Conservation (phyloP, 768 basidiomycete genomes). For the Pulveroboletus ravenelii region DNA sequence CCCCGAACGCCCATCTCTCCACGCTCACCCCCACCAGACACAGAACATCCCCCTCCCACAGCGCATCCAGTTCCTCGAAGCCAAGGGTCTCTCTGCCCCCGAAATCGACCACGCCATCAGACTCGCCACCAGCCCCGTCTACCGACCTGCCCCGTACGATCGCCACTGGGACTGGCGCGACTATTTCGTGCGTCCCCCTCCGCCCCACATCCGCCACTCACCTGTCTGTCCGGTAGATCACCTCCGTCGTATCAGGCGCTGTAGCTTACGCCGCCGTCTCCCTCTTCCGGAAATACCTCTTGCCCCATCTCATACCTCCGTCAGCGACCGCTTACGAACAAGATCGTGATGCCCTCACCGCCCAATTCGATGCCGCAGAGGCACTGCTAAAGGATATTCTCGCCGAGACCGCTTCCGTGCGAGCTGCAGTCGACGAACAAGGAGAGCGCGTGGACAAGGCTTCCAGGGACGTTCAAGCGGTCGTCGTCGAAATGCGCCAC, state of each 20-base stretch:
- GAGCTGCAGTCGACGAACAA: constrained; percentile 72
- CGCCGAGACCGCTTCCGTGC: constrained; percentile 66
- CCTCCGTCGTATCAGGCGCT: constrained; percentile 84
- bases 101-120: constrained; percentile 87
- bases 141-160: constrained; percentile 24
- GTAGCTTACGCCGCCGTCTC: constrained; percentile 76
- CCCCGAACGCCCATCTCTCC: neutral
- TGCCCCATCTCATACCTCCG: constrained; percentile 89
- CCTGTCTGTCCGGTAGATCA: constrained; percentile 57
- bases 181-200: constrained; percentile 72
- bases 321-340: constrained; percentile 83
- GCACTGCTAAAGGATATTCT: constrained; percentile 77
- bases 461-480: constrained; percentile 65
- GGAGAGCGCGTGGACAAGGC: constrained; percentile 65
- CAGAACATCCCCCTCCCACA: constrained; percentile 77
- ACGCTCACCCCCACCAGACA: constrained; percentile 42
- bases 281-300: constrained; percentile 85
- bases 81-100: constrained; percentile 76
- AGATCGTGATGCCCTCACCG: constrained; percentile 77
- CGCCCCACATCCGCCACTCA: neutral
- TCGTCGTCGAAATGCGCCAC: constrained; percentile 70
- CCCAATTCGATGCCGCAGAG: constrained; percentile 88
- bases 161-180: constrained; percentile 91
- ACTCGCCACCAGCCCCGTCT: constrained; percentile 42
- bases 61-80: constrained; percentile 90